Conservation (phyloP, 2,329 filamentous ascomycete species). For the Cordyceps farinosa region DNA sequence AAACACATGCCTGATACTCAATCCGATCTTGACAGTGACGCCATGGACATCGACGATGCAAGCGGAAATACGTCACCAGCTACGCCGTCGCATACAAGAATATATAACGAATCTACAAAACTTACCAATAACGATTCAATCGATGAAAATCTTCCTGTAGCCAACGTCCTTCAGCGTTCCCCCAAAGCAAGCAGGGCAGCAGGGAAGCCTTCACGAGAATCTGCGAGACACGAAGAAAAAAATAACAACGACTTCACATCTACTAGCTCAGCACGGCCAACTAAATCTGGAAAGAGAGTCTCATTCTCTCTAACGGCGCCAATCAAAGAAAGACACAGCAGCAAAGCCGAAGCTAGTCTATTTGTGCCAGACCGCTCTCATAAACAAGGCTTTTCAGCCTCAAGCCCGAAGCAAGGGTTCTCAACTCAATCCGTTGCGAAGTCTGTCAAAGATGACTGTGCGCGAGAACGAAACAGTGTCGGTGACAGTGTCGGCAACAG, state of each 20-base stretch:
- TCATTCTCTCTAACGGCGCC: not conserved
- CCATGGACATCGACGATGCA: constrained; percentile 12
- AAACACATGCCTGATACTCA: not conserved
- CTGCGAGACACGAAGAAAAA: not conserved
- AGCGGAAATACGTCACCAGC: not conserved
- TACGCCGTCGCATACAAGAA: not conserved
- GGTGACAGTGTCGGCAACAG: not conserved
- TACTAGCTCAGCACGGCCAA: not conserved
- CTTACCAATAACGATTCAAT: not conserved
- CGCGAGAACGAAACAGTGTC: not conserved
- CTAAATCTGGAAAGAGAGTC: not conserved
- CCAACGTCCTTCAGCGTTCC: not conserved
- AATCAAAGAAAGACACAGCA: not conserved
- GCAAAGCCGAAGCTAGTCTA: not conserved
- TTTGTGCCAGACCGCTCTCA: not conserved
- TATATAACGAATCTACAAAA: not conserved
- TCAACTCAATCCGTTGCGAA: not conserved
- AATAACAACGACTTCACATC: not conserved
- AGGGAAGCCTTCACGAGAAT: not conserved
- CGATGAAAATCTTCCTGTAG: not conserved
- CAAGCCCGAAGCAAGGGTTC: not conserved
- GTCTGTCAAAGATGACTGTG: not conserved
- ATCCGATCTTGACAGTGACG: not conserved
- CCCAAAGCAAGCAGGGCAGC: not conserved
- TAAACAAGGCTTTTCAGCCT: not conserved